These are phyloP conservation scores for Rhodotorula mucilaginosa DNA, from an alignment of 1,284 basidiomycete species.

Conservation along the genomic window DNA sequence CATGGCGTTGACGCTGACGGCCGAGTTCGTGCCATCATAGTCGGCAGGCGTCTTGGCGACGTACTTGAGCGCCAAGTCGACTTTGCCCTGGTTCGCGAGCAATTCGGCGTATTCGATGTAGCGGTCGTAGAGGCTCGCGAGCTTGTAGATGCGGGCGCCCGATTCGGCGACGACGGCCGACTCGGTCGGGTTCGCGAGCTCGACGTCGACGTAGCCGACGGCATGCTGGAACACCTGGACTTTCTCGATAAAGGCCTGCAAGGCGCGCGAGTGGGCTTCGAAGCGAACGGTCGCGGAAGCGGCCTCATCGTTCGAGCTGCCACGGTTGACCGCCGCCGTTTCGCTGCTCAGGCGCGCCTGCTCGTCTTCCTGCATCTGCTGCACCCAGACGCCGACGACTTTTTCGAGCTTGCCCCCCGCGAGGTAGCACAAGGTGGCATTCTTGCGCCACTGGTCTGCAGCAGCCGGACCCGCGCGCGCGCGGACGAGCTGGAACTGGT, in stretches of 20 bases:
- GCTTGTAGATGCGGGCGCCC: slow-evolving; percentile 70
- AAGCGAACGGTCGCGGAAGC: slow-evolving; percentile 52
- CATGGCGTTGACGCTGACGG: slow-evolving; percentile 13
- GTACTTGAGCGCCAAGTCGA: slow-evolving; percentile 77
- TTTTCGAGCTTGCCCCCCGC: slow-evolving; percentile 87
- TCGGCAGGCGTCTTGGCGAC: slow-evolving; percentile 75
- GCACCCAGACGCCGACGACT: slow-evolving; percentile 86
- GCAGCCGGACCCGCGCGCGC: slow-evolving; percentile 14
- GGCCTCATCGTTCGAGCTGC: not conserved
- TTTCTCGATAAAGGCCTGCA: slow-evolving; percentile 96
- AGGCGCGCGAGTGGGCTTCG: slow-evolving; percentile 79
- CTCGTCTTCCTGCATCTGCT: slow-evolving; percentile 88
- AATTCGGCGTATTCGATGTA: slow-evolving; percentile 96
- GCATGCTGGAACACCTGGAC: slow-evolving; percentile 91
- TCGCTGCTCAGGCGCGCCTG: slow-evolving; percentile 18
- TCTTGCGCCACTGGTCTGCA: slow-evolving; percentile 69
- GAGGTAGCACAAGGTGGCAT: slow-evolving; percentile 82
- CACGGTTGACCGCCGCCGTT: not conserved
- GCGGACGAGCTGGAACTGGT: slow-evolving; percentile 63
- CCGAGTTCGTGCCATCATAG: slow-evolving; percentile 54
- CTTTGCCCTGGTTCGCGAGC: slow-evolving; percentile 81
- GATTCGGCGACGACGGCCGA: slow-evolving; percentile 54
- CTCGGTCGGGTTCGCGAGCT: slow-evolving; percentile 58
- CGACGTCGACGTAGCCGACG: slow-evolving; percentile 79
- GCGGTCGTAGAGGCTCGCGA: slow-evolving; percentile 81